Evolutionary conservation across 1,139 yeast species (phyloP).

Genomic region (Candida frijolesensis): DNA sequence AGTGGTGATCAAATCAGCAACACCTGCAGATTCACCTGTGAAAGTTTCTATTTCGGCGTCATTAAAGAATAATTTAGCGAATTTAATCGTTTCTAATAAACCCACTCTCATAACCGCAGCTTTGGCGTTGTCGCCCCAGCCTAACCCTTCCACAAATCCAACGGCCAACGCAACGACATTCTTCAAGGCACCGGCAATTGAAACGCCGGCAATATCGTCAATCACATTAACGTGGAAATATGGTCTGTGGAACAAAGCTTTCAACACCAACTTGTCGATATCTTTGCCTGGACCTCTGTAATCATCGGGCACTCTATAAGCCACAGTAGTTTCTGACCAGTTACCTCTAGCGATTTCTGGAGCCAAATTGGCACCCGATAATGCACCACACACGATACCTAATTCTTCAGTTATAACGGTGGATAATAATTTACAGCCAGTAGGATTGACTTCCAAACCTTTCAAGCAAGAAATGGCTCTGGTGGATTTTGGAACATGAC

Average conservation of each 20-base stretch:
- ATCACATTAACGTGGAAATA: conserved; percentile 92
- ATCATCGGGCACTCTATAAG: conserved; percentile 73
- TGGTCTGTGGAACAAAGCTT: conserved; percentile 86
- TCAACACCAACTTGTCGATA: conserved; percentile 67
- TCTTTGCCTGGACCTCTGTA: conserved; percentile 73
- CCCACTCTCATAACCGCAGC: conserved; percentile 97
- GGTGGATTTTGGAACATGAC: conserved; percentile 64
- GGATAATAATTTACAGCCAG: conserved; percentile 79
- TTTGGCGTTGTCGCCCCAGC: conserved; percentile 98
- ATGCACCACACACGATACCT: conserved; percentile 88
- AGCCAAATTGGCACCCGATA: conserved; percentile 94
- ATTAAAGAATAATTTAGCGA: conserved; percentile 46
- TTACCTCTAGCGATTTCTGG: conserved; percentile 91
- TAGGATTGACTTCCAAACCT: conserved; percentile 82
- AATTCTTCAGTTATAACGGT: conserved; percentile 73
- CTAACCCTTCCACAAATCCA: conserved; percentile 93
- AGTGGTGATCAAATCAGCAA: conserved; percentile 94
- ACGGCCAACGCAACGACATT: conserved; percentile 92
- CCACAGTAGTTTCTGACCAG: conserved; percentile 95
- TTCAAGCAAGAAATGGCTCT: conserved; percentile 92
- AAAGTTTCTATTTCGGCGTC: conserved; percentile 42
- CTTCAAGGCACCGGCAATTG: conserved; percentile 93
- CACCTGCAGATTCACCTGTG: conserved; percentile 91
- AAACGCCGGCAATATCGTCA: conserved; percentile 90
- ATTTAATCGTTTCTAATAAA: conserved; percentile 73